Evolutionary conservation across 768 basidiomycete genomes (phyloP), one percentile per base, ranked within the genome.

Genomic region (Strobilomyces confusus): DNA sequence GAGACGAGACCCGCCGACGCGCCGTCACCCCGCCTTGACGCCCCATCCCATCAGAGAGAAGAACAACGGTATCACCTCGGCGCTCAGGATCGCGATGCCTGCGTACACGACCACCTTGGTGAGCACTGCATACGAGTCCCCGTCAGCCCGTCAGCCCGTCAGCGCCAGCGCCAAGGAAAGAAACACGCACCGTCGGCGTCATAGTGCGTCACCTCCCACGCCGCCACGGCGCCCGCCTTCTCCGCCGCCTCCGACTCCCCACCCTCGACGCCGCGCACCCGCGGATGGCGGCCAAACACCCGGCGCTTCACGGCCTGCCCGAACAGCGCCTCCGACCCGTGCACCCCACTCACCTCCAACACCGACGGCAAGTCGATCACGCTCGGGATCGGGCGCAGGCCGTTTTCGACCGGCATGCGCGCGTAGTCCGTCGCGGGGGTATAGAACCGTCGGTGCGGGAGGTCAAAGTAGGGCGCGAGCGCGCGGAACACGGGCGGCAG

Each of bases 81-180:
- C 69, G 2, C 85, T 80, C 12, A 94, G 64, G 13, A 87, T 69
- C 0, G 81, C 92, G 55, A 98, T 95, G 0, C 95, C 94, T 47
- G 80, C 78, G 66, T 98, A 95, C 5, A 95, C 93, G 41, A 92
- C 82, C 13, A 94, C 84, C 73, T 94, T 95, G 25, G 92, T 94
- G 56, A 94, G 69, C 9, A 94, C 92, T 92, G 55, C 23, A 6
- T 9, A n/a, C n/a, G 8, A 45, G 19, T 8, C 9, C 29, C 23
- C 29, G 30, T 55, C 29, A 64, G 51, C 38, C 4, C 15, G 40
- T 17, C 48, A 7, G 20, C 13, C 30, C 38, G 34, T 4, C 17
- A 11, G 19, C 12, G 11, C n/a, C 29, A n/a, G 14, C n/a, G 9
- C 7, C n/a, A 25, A 29, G 5, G 23, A 37, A n/a, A 32, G 15